Evolutionary conservation across 2,329 filamentous ascomycete genomes (phyloP).

Genomic region (Apiospora malaysiana): DNA sequence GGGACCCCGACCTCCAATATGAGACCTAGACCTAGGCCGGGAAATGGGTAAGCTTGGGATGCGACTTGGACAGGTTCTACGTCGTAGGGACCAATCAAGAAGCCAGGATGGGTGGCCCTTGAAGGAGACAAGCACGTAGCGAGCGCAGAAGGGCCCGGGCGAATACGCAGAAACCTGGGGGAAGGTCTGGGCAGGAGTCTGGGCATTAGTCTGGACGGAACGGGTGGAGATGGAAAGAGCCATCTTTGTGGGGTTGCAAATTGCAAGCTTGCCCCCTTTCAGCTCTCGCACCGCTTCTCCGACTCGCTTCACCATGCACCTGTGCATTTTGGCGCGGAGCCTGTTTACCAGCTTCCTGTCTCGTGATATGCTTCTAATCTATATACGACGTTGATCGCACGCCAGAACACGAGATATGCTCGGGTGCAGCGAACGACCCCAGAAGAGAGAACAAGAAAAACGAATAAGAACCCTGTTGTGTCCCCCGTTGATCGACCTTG

Average conservation of each 20-base stretch:
- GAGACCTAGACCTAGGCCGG: slow-evolving; percentile 5
- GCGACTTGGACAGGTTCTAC: background rate
- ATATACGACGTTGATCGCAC: slow-evolving; percentile 8
- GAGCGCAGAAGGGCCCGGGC: background rate
- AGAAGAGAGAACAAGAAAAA: background rate
- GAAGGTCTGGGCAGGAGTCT: slow-evolving; percentile 4
- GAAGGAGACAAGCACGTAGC: background rate
- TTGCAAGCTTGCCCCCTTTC: slow-evolving; percentile 9
- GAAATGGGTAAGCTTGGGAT: slow-evolving; percentile 10
- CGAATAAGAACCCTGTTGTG: background rate
- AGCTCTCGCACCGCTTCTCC: slow-evolving; percentile 15
- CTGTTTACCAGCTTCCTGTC: slow-evolving; percentile 6
- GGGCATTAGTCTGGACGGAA: background rate
- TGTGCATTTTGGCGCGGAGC: background rate
- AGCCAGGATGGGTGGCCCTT: background rate
- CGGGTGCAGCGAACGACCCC: background rate
- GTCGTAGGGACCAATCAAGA: background rate
- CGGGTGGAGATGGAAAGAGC: background rate
- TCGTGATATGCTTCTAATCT: slow-evolving; percentile 6
- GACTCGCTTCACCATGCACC: slow-evolving; percentile 9
- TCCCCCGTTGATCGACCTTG: slow-evolving; percentile 4
- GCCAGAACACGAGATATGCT: background rate
- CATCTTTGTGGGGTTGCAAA: slow-evolving; percentile 7
- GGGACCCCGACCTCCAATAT: slow-evolving; percentile 10
- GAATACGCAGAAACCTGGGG: slow-evolving; percentile 7